Evolutionary conservation across 1,139 yeast species (phyloP), one percentile per base, ranked within the genome.

Genomic region (Yamadazyma conglobata): DNA sequence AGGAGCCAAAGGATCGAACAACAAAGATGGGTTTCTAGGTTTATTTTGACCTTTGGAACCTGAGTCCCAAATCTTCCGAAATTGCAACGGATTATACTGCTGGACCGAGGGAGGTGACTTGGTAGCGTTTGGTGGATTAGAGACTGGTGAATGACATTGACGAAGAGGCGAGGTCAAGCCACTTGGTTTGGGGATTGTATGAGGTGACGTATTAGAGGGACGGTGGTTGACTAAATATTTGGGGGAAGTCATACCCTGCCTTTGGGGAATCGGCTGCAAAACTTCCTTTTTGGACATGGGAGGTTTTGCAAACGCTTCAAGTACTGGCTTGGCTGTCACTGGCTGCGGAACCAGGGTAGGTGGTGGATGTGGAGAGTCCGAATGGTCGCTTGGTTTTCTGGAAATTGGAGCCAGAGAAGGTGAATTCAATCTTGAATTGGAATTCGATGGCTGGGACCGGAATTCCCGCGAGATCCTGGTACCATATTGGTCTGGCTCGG

Each of bases 61-160:
- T 28, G 42, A 45, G 29, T 58, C 62, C 70, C 71, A 64, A 14
- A 65, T 63, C 39, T 64, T 62, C 28, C 70, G 45, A 42, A 65
- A 65, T 37, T 62, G 66, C 15, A 62, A 46, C 3, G 66, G 60
- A 10, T 57, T 44, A 31, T 55, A 54, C 27, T 52, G 56, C 31
- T 51, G 56, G 3, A 44, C 40, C 11, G 10, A 10, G 33, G 21
- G n/a, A 31, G 31, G 9, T 27, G 8, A 10, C 10, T 24, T 27
- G 14, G 21, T 10, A 10, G 15, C 6, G 7, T 19, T 24, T n/a
- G n/a, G n/a, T n/a, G n/a, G n/a, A n/a, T n/a, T n/a, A n/a, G n/a
- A n/a, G n/a, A n/a, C n/a, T 19, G 25, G 27, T 12, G 22, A 26
- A 13, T 15, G 14, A 6, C 8, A 15, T 22, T 15, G 30, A 18